Base-by-base conservation (phyloP, 768 basidiomycete genomes). In the Rhodotorula paludigena region DNA sequence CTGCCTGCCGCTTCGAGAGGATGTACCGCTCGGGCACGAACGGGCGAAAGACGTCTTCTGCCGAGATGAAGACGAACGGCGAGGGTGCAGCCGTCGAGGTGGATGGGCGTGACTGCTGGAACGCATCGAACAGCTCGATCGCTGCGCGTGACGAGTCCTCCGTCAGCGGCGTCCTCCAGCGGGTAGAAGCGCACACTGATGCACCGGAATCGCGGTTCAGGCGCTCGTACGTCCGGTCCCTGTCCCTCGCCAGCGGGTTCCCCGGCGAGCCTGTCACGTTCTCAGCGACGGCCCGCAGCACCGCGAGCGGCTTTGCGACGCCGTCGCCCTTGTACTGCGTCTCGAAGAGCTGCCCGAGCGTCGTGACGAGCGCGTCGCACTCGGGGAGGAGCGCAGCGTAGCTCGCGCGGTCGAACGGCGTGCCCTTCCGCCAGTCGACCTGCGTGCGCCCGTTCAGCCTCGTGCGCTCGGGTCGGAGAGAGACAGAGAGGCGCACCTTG, bases 1-100 rank as follows among this genome's bases (percentile, higher is more conserved):
- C 96, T 14, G 96, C 92, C 74, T 92, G 85, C 28, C 93, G 85
- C 80, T 99, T 99, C n/a, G 90, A 88, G 76, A 88, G 83, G 74
- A 98, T 91, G 80, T 99, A 99, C 42, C 89, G 81, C 1, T 84
- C 82, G 36, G 92, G 86, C 57, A 98, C 84, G 74, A 94, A 75
- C 35, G 94, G 96, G 21, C 90, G 85, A 79, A 86, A 92, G 54
- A 94, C 85, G 77, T 93, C 91, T 76, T 94, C 94, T 11, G 96
- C 96, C 56, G 96, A 99, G 63, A 99, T 82, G 79, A 89, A 98
- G 47, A 98, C 83, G 78, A 99, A 98, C 2, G 80, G 76, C 18
- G 75, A 64, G n/a, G 87, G 84, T 60, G 86, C 83, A 51, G 30
- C 35, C 5, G 64, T 92, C 81, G 79, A 89, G 92, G 45, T 92